phyloP scores from a whole-genome alignment of 1,284 basidiomycete genomes.

The Trametes versicolor region DNA sequence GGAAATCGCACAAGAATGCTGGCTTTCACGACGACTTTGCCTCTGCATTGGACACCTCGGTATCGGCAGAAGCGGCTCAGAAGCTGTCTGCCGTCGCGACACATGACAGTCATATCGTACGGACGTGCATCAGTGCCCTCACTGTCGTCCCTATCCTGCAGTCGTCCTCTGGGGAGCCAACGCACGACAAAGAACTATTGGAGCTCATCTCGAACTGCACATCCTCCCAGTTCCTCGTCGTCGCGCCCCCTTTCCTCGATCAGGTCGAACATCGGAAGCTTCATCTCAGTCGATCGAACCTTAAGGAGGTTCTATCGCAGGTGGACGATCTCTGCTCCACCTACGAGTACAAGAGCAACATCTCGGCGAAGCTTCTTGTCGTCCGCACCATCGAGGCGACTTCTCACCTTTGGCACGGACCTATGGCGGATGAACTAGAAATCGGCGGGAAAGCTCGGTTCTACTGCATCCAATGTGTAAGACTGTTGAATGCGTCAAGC shows the following conservation, averaged over 20 bases:
- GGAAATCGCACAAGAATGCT: conserved; percentile 5
- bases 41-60: conserved; percentile 53
- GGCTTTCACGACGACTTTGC: conserved; percentile 75
- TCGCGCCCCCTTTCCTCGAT: conserved; percentile 66
- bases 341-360: conserved; percentile 69
- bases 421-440: conserved; percentile 47
- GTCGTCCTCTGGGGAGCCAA: conserved; percentile 62
- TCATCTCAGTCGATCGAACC: conserved; percentile 57
- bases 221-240: conserved; percentile 61
- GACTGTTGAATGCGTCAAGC: conserved; percentile 52
- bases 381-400: conserved; percentile 77
- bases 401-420: conserved; percentile 68
- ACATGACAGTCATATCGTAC: conserved; percentile 48
- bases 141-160: conserved; percentile 68
- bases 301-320: conserved; percentile 64
- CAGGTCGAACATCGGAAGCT: conserved; percentile 66
- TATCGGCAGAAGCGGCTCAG: conserved; percentile 33
- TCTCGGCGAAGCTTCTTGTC: conserved; percentile 62
- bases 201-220: conserved; percentile 66
- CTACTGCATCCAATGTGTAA: conserved; percentile 65
- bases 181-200: conserved; percentile 71
- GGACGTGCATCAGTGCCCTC: conserved; percentile 64
- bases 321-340: conserved; percentile 62
- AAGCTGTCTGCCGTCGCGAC: conserved; percentile 33
- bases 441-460: conserved; percentile 53